Percentiles rank a stretch among this genome's conserved stretches.
Evolutionary conservation across 1,284 basidiomycete species (phyloP).

Genomic region (Sanghuangporus sanghuang): DNA sequence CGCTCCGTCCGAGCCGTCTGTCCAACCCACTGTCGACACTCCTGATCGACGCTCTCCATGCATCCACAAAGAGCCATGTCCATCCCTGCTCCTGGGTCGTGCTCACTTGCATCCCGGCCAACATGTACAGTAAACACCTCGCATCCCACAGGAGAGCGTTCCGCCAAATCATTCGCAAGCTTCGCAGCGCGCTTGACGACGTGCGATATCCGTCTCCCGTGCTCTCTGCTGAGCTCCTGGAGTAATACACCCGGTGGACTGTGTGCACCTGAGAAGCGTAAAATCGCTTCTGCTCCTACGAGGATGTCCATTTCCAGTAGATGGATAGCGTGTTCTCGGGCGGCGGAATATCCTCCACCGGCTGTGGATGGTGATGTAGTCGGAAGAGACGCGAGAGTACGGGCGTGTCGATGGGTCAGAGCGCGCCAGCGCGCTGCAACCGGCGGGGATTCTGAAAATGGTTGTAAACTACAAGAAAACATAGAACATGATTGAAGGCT

Average conservation of each 20-base stretch:
- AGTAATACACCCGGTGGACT: slow-evolving; percentile 11
- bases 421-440: slow-evolving; percentile 17
- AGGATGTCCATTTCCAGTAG: slow-evolving; percentile 14
- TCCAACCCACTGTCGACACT: slow-evolving; percentile 7
- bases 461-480: not conserved
- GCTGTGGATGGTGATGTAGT: not conserved
- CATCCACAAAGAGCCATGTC: slow-evolving; percentile 7
- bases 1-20: not conserved
- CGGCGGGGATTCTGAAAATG: slow-evolving; percentile 5
- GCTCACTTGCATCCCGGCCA: not conserved
- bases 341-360: not conserved
- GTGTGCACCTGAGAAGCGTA: slow-evolving; percentile 17
- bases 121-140: slow-evolving; percentile 13
- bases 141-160: slow-evolving; percentile 8
- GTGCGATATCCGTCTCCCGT: slow-evolving; percentile 5
- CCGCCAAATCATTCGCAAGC: slow-evolving; percentile 12
- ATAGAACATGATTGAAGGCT: not conserved
- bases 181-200: not conserved
- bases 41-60: slow-evolving; percentile 11
- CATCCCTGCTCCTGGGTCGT: not conserved
- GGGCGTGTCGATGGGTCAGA: slow-evolving; percentile 7
- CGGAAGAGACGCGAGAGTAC: not conserved
- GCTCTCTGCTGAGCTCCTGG: not conserved
- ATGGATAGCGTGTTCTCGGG: not conserved
- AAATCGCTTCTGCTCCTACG: slow-evolving; percentile 4